These are phyloP conservation scores for Dalbergia cultrata DNA, from an alignment of 306 rosid species.

Conservation along the genomic window DNA sequence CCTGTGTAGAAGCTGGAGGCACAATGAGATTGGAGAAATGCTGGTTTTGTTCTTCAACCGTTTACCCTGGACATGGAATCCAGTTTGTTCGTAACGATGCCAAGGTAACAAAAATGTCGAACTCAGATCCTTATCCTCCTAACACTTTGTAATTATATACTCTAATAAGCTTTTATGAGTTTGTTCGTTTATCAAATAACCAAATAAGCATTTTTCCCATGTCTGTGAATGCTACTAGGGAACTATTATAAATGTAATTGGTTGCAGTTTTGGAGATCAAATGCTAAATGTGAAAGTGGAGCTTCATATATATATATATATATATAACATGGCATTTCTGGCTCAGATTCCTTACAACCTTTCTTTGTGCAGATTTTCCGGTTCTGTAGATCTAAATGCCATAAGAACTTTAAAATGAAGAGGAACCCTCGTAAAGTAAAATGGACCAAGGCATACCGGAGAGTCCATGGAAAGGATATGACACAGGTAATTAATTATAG, in stretches of 20 bases:
- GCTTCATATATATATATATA: neutral
- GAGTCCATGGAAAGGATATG: constrained; percentile 91
- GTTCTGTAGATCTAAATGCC: constrained; percentile 92
- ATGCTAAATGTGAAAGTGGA: neutral
- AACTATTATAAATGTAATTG: neutral
- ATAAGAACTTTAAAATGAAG: constrained; percentile 98
- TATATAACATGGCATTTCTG: neutral
- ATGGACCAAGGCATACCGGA: constrained; percentile 90
- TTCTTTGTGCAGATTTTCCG: constrained; percentile 70
- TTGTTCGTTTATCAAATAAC: neutral
- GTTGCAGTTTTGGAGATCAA: constrained; percentile 6
- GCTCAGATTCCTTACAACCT: constrained; percentile 1
- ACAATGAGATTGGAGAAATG: constrained; percentile 93
- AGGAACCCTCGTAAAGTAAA: constrained; percentile 93
- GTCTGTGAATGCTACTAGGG: neutral
- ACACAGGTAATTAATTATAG: constrained; percentile 66
- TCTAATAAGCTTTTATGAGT: neutral
- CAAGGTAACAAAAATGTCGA: constrained; percentile 54
- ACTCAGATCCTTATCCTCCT: neutral
- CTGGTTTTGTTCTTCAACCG: constrained; percentile 91
- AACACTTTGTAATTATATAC: constrained; percentile 14
- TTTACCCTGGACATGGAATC: constrained; percentile 94
- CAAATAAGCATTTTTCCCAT: too few relatives aligned
- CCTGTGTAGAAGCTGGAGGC: constrained; percentile 31
- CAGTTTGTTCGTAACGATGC: constrained; percentile 95